Evolutionary conservation across 768 basidiomycete species (phyloP).

Genomic region (Roridomyces roridus): DNA sequence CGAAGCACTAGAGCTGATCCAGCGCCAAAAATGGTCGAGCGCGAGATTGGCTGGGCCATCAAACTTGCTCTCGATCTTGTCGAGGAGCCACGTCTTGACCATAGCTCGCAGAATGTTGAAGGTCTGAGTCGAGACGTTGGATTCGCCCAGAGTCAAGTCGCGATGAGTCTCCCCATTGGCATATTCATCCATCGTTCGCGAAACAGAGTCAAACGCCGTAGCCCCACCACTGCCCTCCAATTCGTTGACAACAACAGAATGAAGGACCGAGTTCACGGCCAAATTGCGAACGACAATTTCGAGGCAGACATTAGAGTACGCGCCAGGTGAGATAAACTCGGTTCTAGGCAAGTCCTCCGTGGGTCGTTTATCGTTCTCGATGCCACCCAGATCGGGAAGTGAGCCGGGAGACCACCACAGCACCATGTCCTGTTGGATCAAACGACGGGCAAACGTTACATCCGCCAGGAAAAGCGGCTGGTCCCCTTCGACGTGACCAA

Average conservation of each 20-base stretch:
- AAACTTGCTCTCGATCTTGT: conserved; percentile 75
- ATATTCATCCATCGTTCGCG: conserved; percentile 91
- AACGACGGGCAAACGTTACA: conserved; percentile 86
- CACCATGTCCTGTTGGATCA: conserved; percentile 87
- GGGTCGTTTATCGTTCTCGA: conserved; percentile 83
- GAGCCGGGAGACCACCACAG: conserved; percentile 97
- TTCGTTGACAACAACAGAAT: conserved; percentile 95
- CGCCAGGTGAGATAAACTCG: conserved; percentile 84
- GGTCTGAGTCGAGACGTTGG: conserved; percentile 84
- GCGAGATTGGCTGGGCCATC: conserved; percentile 71
- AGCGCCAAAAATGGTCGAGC: conserved; percentile 97
- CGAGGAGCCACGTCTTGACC: conserved; percentile 91
- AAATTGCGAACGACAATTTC: conserved; percentile 90
- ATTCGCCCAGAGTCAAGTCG: conserved; percentile 86
- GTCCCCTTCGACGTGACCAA: conserved; percentile 93
- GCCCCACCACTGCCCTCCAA: conserved; percentile 94
- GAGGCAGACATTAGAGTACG: conserved; percentile 92
- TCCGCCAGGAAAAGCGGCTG: conserved; percentile 89
- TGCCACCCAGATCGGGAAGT: conserved; percentile 91
- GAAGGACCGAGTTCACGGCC: conserved; percentile 92
- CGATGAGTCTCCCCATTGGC: conserved; percentile 71
- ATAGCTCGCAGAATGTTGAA: conserved; percentile 86
- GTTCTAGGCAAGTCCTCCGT: conserved; percentile 82
- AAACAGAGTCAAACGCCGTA: conserved; percentile 92
- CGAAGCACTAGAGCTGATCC: conserved; percentile 87